Base-by-base conservation (phyloP, 768 basidiomycete species). In the Kwoniella europaea region DNA sequence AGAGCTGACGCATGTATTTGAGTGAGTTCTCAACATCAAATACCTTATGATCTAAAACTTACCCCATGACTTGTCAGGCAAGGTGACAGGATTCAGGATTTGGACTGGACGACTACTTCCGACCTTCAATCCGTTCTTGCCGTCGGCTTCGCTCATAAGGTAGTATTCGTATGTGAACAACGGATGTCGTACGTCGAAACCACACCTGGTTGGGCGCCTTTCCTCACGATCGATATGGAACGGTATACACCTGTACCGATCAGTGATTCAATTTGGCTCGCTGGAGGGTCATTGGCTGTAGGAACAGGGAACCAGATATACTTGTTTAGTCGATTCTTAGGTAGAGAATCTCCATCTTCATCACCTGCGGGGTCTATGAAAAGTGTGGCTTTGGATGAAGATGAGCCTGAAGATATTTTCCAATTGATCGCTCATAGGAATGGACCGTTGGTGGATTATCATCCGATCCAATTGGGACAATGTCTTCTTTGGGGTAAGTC, bases 101-200 rank as follows among this genome's bases (percentile, higher is more conserved):
- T 97, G 24, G 94, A 96, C 81, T 97, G 94, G 94, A 92, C 91
- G 42, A 91, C 94, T 18, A 95, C 94, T 2, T 91, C 91, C 0
- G 92, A 93, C 80, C 88, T 88, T 73, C 92, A 94, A 78, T 96
- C 94, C 9, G 92, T 96, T 64, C 88, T 96, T 46, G 94, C 94
- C 2, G 90, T 97, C 22, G 94, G 94, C 24, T 95, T 93, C 82
- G 81, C 88, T 16, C 88, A 90, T 73, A 89, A 89, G 59, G 86
- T 96, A 2, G 90, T 94, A 65, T 84, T 98, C n/a, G 85, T 96
- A n/a, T 94, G 91, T 77, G 92, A 94, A 76, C 92, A 94, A 82
- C 88, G 94, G 24, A 91, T 93, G 89, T 92, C 91, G 4, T 96
- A 98, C 83, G 93, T 93, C 53, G 91, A 92, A 73, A 88, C 90